Evolutionary conservation across 2,329 filamentous ascomycete species (phyloP), one percentile per base, ranked within the genome.

Genomic region (Xylariomycetidae sp.): DNA sequence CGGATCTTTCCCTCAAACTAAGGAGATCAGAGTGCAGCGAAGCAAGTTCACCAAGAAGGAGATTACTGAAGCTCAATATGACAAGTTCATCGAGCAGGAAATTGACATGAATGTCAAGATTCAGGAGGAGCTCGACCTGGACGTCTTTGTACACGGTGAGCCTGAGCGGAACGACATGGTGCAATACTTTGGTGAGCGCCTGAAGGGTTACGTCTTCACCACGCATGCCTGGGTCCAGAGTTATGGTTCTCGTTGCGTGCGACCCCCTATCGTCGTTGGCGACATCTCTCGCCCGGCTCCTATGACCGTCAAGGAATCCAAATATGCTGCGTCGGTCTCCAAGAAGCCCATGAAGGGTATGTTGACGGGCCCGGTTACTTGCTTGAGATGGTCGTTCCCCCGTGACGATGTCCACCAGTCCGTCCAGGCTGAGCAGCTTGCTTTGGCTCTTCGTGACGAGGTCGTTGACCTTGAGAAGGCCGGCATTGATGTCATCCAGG

Each of bases 261-360:
- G 92, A 63, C 92, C 92, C 54, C 92, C 92, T 45, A 98, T 98
- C 70, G 87, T 98, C 57, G 92, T 97, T 55, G 92, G 92, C 70
- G 92, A 98, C 66, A 90, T 98, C 68, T 97, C 90, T 46, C 90
- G 92, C 53, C 92, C 92, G 49, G 83, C 82, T 51, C 85, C 92
- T 52, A 98, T 98, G 92, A 96, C 92, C 41, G 92, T 98, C 70
- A 98, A 98, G 85, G 92, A 98, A 80, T 94, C 87, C 69, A 95
- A 97, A 77, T 98, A 95, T 71, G 92, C 92, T 51, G 90, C 88
- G 45, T 89, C 85, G 37, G 80, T 96, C 66, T 90, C 89, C 64
- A 90, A 85, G 75, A 97, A 96, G 81, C 89, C 92, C 69, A 97
- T 98, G 92, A 98, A 98, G 87, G 92, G 92, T 66, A 98, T 98